Percentiles rank a stretch among this genome's conserved stretches.
These are phyloP conservation scores for Wickerhamiella cacticola DNA, from an alignment of 805 yeast genomes.

Conservation along the genomic window DNA sequence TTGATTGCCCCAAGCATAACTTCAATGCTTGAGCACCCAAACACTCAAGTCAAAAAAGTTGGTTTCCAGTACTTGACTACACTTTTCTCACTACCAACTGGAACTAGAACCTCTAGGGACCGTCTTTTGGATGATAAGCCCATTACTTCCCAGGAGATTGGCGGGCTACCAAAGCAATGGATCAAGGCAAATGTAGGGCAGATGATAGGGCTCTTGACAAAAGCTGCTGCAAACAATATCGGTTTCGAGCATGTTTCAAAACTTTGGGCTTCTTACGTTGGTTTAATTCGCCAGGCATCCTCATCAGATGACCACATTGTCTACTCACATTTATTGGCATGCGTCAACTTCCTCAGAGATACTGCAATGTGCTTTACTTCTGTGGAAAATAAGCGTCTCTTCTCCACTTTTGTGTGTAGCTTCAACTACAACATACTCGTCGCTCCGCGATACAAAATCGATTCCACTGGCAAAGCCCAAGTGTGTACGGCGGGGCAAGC, in stretches of 20 bases:
- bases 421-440: slow-evolving; percentile 7
- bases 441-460: background rate
- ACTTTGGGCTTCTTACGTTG: slow-evolving; percentile 7
- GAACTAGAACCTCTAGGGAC: background rate
- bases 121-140: slow-evolving; percentile 6
- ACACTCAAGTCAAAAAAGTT: background rate
- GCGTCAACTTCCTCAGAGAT: background rate
- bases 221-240: background rate
- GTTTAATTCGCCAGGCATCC: slow-evolving; percentile 6
- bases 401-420: slow-evolving; percentile 10
- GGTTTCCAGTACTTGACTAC: background rate
- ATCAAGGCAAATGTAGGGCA: background rate
- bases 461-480: background rate
- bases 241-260: slow-evolving; percentile 1
- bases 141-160: background rate
- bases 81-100: background rate
- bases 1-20: background rate
- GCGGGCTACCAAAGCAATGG: slow-evolving; percentile 5
- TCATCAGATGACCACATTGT: background rate
- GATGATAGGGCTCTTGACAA: background rate
- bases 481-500: background rate
- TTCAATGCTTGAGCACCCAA: slow-evolving; percentile 2
- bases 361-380: background rate
- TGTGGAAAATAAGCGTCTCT: background rate
- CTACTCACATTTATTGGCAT: slow-evolving; percentile 2